Base-by-base conservation (phyloP, 2,329 filamentous ascomycete species). In the Sporothrix pallida region DNA sequence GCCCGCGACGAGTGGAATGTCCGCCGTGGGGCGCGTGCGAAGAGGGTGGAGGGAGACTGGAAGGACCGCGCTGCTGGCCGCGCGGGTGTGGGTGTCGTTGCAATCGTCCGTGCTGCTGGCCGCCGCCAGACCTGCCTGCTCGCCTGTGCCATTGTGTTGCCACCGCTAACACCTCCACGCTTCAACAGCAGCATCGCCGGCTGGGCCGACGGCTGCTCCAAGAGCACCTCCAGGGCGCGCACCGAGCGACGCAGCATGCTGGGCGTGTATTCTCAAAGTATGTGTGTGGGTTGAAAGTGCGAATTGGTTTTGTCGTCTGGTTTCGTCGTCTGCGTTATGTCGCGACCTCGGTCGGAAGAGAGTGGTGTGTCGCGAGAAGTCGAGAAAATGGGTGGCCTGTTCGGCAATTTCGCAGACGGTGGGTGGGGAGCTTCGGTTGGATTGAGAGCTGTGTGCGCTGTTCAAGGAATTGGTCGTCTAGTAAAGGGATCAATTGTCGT, bases 1-100 rank as follows among this genome's bases (percentile, higher is more conserved):
- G 78, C 69, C 69, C 76, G 76, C 1, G 80, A 78, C 12, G 77
- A 77, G 72, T 80, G 79, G 71, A 81, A 80, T 1, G 77, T 73
- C 8, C 79, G 79, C 42, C 76, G 77, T 31, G 76, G 65, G n/a
- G 70, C n/a, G 12, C 60, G 65, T 3, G 52, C 46, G 42, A 60
- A n/a, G 23, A 73, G 15, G 31, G 65, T n/a, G 3, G 56, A 42
- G 4, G 31, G 7, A 31, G 44, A 62, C n/a, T n/a, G 46, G 20
- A 48, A 15, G 13, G n/a, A 17, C 1, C 17, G 8, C 3, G 52
- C 17, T 0, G 23, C 10, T 5, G 58, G 54, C 15, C 37, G 23
- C 1, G 56, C 12, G 20, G 42, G 1, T 5, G 72, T 20, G 8
- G 7, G 7, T 37, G 31, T 7, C 7, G 31, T 6, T 37, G 31